These are phyloP conservation scores for Podospora anserina DNA, from an alignment of 495 filamentous ascomycete genomes.

Conservation along the genomic window DNA sequence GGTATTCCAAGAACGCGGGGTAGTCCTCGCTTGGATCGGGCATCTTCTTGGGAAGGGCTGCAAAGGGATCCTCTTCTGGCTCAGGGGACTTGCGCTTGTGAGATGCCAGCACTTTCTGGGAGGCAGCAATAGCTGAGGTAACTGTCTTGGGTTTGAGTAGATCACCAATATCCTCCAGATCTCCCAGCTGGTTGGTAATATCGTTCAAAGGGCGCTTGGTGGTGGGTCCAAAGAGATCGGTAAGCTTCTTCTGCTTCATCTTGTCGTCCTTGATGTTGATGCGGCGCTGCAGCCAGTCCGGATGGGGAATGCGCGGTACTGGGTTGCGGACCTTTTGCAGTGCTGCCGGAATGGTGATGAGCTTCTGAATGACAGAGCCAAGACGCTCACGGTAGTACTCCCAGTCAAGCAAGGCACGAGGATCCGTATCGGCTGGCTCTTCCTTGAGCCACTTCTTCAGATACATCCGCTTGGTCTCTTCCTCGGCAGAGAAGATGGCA, in stretches of 20 bases:
- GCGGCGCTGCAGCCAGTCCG: constrained; percentile 90
- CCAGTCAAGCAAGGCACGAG: constrained; percentile 87
- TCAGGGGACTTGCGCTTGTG: constrained; percentile 84
- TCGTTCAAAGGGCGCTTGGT: constrained; percentile 67
- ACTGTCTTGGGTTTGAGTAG: constrained; percentile 67
- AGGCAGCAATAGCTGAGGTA: constrained; percentile 51
- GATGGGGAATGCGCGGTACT: constrained; percentile 87
- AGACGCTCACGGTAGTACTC: constrained; percentile 93
- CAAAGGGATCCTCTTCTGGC: constrained; percentile 70
- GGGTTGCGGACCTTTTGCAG: constrained; percentile 93
- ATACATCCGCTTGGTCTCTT: constrained; percentile 81
- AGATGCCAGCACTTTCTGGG: constrained; percentile 41
- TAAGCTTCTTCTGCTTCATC: constrained; percentile 98
- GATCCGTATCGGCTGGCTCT: constrained; percentile 90
- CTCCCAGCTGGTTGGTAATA: constrained; percentile 56
- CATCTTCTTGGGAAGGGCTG: constrained; percentile 79
- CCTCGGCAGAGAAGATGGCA: constrained; percentile 93
- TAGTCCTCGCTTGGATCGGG: constrained; percentile 86
- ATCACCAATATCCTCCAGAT: constrained; percentile 83
- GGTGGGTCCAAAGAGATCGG: constrained; percentile 71
- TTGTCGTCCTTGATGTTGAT: constrained; percentile 95
- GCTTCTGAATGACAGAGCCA: constrained; percentile 94
- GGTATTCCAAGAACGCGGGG: constrained; percentile 82
- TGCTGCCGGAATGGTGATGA: constrained; percentile 97
- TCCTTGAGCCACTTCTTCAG: constrained; percentile 93